phyloP scores from a whole-genome alignment of 345 rosid genomes.

The Citrus sp. region DNA sequence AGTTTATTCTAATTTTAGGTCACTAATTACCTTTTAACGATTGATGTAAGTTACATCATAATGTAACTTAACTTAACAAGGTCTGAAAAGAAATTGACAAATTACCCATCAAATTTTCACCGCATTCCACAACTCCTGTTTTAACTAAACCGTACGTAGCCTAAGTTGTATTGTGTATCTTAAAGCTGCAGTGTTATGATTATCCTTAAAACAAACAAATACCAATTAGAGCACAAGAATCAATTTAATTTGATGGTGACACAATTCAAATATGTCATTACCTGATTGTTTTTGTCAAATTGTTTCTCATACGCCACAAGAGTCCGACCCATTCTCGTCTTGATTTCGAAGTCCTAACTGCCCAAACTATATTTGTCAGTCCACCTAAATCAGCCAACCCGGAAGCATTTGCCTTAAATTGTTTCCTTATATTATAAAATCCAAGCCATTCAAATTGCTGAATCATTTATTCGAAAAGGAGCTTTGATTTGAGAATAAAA shows the following conservation, averaged over 20 bases:
- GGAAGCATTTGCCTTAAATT: not conserved
- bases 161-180: not conserved
- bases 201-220: not conserved
- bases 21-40: too few relatives aligned
- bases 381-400: slow-evolving; percentile 1
- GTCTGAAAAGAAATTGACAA: too few relatives aligned
- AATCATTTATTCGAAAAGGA: too few relatives aligned
- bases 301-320: not conserved
- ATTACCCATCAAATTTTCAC: accelerated
- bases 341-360: not conserved
- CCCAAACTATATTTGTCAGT: not conserved
- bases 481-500: not conserved
- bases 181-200: not conserved
- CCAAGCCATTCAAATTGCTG: not conserved
- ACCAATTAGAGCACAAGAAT: not conserved
- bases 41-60: too few relatives aligned
- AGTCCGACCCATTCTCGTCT: not conserved
- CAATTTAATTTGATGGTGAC: not conserved
- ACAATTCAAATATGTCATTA: not conserved
- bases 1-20: too few relatives aligned
- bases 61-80: too few relatives aligned
- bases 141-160: too few relatives aligned
- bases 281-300: not conserved
- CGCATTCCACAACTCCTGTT: too few relatives aligned
- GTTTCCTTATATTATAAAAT: not conserved